Evolutionary conservation across 2,329 filamentous ascomycete species (phyloP).

Genomic region (Fusarium lateritium): DNA sequence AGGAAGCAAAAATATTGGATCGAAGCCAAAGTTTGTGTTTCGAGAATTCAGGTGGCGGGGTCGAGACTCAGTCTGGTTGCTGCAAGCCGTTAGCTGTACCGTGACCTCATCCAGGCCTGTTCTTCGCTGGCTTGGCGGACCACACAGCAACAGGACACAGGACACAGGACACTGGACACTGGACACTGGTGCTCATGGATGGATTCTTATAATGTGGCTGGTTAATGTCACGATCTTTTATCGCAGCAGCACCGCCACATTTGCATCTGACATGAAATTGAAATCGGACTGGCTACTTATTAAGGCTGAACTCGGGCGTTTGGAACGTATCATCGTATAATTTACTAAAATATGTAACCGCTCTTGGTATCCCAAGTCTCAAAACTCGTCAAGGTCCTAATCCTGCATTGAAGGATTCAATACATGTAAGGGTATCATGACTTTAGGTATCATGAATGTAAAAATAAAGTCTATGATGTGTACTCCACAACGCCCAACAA

Average conservation of each 20-base stretch:
- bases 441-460: conserved; percentile 40
- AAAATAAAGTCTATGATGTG: conserved; percentile 32
- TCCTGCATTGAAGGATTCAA: conserved; percentile 32
- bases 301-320: not conserved
- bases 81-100: conserved; percentile 38
- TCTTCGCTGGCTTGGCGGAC: conserved; percentile 40
- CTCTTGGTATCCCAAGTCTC: conserved; percentile 3
- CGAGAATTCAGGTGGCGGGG: conserved; percentile 48
- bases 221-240: not conserved
- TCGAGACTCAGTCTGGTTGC: conserved; percentile 39
- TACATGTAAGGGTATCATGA: conserved; percentile 41
- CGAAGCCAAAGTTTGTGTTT: conserved; percentile 33
- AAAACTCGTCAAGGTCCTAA: conserved; percentile 10
- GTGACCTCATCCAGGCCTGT: conserved; percentile 46
- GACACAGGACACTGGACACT: no score
- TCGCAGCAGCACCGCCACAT: conserved; percentile 9
- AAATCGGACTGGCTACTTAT: not conserved
- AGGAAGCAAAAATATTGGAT: conserved; percentile 16
- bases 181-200: conserved; percentile 7
- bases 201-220: conserved; percentile 20
- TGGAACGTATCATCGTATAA: not conserved
- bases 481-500: conserved; percentile 47
- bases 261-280: not conserved
- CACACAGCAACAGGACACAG: conserved; percentile 20
- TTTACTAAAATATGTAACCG: not conserved